Evolutionary conservation across 2,329 filamentous ascomycete genomes (phyloP), one percentile per base, ranked within the genome.

Genomic region (Teratosphaeriaceae sp.): DNA sequence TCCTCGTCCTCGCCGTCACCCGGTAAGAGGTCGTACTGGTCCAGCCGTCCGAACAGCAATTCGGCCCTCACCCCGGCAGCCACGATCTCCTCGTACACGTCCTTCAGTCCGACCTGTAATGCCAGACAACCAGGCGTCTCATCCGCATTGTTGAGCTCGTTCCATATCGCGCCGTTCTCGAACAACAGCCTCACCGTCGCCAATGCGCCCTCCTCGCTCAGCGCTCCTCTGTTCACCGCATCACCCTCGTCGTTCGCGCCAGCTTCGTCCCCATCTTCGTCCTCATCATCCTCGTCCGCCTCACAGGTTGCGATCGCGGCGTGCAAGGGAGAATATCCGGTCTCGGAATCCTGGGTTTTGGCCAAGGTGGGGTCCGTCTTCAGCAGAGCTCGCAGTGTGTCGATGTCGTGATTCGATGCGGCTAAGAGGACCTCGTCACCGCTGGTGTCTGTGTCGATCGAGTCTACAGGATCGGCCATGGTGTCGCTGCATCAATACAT

Each of bases 41-140:
- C 88, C 60, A 97, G 70, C 36, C 92, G 68, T 48, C 81, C 84
- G 57, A 97, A 78, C 15, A 98, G 68, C 62, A 97, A 70, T 72
- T 97, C 92, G 0, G 90, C 90, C 40, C 90, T 76, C 43, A 95
- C 86, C 13, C 92, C 92, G 2, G 90, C 90, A 60, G 90, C 85
- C 6, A 97, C 85, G 61, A 90, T 86, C 44, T 88, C 65, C 30
- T 84, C 78, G 61, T 98, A 97, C 26, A 96, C 67, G 38, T 79
- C 75, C 42, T 66, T 73, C 55, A 85, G 70, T 0, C 84, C 83
- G 19, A 96, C 52, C 35, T 78, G 62, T 21, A 74, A 72, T 7
- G 92, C 92, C 33, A 96, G 70, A 62, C 90, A 97, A 6, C 88
- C 92, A 0, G 92, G 88, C 2, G 92, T 97, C 72, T 97, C 90